Conservation (phyloP, 225 moss, liverwort and hornwort genomes). For the Ulota crispa region DNA sequence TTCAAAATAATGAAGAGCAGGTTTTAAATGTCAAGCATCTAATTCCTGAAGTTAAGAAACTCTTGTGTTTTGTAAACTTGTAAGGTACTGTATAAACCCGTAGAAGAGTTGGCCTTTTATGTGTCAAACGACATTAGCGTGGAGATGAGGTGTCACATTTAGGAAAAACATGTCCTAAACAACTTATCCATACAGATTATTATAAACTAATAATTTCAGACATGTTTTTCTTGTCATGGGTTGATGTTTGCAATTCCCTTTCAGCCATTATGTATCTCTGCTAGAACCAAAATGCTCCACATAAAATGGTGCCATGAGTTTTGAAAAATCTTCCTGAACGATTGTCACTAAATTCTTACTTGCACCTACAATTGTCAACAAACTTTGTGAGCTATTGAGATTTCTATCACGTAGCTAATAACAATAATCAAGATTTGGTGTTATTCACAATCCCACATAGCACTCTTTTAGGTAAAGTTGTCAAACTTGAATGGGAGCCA, state of each 20-base stretch:
- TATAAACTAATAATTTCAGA: rapidly evolving
- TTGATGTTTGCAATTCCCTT: not conserved
- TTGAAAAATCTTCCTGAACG: conserved; percentile 12
- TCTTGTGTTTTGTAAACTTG: not conserved
- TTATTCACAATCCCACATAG: not conserved
- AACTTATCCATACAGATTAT: no score
- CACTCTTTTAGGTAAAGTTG: not conserved
- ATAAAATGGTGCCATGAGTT: not conserved
- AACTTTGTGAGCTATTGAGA: not conserved
- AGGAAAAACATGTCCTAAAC: no score
- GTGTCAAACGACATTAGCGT: not conserved
- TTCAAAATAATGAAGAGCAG: not conserved
- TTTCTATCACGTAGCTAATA: not conserved
- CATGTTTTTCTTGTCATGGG: no score
- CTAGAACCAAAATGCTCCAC: not conserved
- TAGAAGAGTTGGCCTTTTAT: not conserved
- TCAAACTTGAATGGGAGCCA: not conserved
- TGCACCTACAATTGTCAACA: not conserved
- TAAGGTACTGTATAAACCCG: not conserved
- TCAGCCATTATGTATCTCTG: not conserved
- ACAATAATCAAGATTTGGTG: not conserved
- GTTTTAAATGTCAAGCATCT: not conserved
- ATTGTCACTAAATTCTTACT: not conserved
- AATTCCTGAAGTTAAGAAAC: not conserved
- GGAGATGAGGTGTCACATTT: not conserved